Conservation (phyloP, 352 stramenopile species). For the Poterioochromonas sp. region DNA sequence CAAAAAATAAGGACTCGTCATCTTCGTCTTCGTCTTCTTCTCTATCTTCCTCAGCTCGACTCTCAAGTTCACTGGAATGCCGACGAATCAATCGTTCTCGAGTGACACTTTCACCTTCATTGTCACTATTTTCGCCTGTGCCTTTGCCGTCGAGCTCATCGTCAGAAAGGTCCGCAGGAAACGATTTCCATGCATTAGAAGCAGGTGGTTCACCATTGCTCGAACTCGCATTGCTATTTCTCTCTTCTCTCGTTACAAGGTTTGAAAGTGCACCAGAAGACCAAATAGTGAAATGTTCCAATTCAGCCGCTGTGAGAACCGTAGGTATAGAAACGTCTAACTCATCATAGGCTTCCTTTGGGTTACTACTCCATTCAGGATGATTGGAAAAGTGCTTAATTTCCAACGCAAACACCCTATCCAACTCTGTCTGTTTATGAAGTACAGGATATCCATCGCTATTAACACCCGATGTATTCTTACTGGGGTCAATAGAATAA, state of each 20-base stretch:
- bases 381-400: background rate
- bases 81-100: no score
- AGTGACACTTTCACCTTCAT: background rate
- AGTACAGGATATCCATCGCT: background rate
- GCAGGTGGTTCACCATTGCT: no score
- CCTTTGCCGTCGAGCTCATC: background rate
- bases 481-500: background rate
- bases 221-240: no score
- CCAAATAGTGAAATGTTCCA: no score
- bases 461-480: background rate
- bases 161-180: no score
- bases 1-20: no score
- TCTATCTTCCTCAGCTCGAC: background rate
- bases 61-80: no score
- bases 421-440: background rate
- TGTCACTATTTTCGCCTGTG: background rate
- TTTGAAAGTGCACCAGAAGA: no score
- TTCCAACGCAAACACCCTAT: conserved; percentile 1
- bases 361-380: background rate
- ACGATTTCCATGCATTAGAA: no score
- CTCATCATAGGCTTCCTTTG: background rate
- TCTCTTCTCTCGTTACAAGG: no score
- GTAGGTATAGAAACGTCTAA: background rate
- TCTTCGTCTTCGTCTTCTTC: background rate
- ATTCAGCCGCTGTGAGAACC: no score